Evolutionary conservation across 805 yeast genomes (phyloP), one percentile per base, ranked within the genome.

Genomic region (Metschnikowia drakensbergensis): DNA sequence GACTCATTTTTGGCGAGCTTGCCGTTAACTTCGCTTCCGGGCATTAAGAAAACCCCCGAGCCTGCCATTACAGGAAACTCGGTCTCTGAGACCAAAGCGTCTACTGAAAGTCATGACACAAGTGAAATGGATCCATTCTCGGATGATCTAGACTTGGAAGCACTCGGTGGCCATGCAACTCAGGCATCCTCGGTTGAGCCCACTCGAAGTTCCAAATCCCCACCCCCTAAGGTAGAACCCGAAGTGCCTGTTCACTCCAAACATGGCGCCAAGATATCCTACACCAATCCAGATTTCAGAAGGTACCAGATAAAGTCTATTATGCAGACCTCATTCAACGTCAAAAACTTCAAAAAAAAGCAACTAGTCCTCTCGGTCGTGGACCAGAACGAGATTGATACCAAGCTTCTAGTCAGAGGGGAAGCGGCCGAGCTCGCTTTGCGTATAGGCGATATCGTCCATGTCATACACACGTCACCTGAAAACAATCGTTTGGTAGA

Each of bases 321-420:
- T 1, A 26, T 67, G 5, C 50, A 59, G 11, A 62, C 64, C 10
- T 53, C 56, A 0, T 79, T 65, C 53, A 67, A 66, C 22, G 50
- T 58, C 2, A 56, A 65, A 1, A 61, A 58, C 1, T 53, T 50
- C 43, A 57, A 56, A 42, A 72, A 67, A 8, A 65, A 67, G 13
- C 90, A 85, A 56, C 68, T 76, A 26, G 72, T 84, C 4, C 47
- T 86, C n/a, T 71, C 75, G 4, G 87, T 84, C 28, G 53, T 65
- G 3, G 76, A 78, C 53, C 61, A 60, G 0, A 54, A 66, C 3
- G 71, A 67, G 0, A 40, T 49, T 0, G 46, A 39, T 2, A 60
- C 64, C 3, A 79, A 76, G 33, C 59, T 86, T 0, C 67, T 84
- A 1, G 70, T 86, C 0, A 63, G 92, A 46, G 88, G 82, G 34